Base-by-base conservation (phyloP, 2,329 filamentous ascomycete species). In the Myriosclerotinia scirpicola region DNA sequence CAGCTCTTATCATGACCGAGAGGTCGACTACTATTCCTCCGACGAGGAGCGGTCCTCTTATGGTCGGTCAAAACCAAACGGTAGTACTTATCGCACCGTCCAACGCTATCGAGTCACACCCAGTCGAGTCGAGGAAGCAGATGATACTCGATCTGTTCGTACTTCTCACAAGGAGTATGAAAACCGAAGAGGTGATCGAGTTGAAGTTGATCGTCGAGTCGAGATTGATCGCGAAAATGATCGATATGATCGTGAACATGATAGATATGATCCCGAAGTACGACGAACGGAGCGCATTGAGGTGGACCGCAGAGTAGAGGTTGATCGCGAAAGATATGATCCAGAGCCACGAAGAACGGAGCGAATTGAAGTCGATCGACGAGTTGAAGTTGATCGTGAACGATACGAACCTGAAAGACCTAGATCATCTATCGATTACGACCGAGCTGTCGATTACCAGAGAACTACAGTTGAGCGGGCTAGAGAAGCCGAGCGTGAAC, bases 401-500 rank as follows among this genome's bases (percentile, higher is more conserved):
- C 53, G 63, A 15, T 65, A 66, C 40, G 69, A 69, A 40, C 71
- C 73, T 5, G 71, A 75, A 26, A 70, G 74, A 63, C 73, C 75
- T 34, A 72, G 71, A 60, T 74, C 73, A 38, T 66, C 74, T 14
- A 64, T 75, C 54, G 65, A 55, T 12, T 63, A 36, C 34, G 58
- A 63, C 69, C 54, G 74, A 75, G 67, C 66, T 67, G 62, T 71
- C 66, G 48, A 53, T 68, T 42, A 74, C 22, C 36, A 42, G 34
- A 64, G 52, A 52, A 64, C 44, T 34, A 67, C 78, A 78, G 53
- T 56, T 15, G 63, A 65, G 46, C 67, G 68, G 11, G 67, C 65
- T 64, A 75, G 79, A 59, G 81, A 83, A 64, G 81, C 65, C 34
- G 62, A 73, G 50, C 69, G 71, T 8, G 73, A 75, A 65, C 68